phyloP scores from a whole-genome alignment of 805 yeast genomes.

The Schwanniomyces yamadae region DNA sequence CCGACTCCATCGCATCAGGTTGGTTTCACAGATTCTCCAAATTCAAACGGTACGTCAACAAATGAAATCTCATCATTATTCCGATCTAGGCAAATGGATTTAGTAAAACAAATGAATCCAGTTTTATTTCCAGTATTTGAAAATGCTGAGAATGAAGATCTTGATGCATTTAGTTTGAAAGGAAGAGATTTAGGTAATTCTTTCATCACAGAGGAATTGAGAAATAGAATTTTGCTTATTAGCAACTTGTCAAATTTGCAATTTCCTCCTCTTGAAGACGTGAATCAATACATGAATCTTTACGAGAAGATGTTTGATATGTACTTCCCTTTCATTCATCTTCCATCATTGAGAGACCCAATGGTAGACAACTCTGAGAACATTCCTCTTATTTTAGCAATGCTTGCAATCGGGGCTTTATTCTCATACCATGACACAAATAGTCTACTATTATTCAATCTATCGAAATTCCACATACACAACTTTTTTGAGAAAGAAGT shows the following conservation, averaged over 20 bases:
- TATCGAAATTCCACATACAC: constrained; percentile 65
- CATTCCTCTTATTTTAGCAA: constrained; percentile 70
- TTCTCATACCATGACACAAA: constrained; percentile 78
- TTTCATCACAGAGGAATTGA: constrained; percentile 47
- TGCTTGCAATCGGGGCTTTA: constrained; percentile 88
- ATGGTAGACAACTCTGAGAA: constrained; percentile 42
- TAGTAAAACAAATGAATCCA: constrained; percentile 40
- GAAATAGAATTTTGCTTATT: constrained; percentile 50
- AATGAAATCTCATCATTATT: constrained; percentile 53
- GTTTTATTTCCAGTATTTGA: background rate
- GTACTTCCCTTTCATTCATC: constrained; percentile 82
- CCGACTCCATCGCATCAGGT: constrained; percentile 48
- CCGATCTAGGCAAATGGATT: constrained; percentile 63
- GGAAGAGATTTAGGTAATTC: background rate
- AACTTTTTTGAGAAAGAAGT: constrained; percentile 57
- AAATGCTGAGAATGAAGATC: constrained; percentile 4
- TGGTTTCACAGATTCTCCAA: constrained; percentile 51
- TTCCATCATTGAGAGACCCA: constrained; percentile 51
- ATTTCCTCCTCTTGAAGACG: constrained; percentile 73
- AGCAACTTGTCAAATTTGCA: constrained; percentile 57
- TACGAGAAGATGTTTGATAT: constrained; percentile 76
- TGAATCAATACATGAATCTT: constrained; percentile 72
- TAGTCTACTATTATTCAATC: constrained; percentile 67
- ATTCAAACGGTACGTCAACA: constrained; percentile 10
- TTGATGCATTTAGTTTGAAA: constrained; percentile 4